Evolutionary conservation across 1,139 yeast genomes (phyloP).

Genomic region (Saccharomyces hybrid): DNA sequence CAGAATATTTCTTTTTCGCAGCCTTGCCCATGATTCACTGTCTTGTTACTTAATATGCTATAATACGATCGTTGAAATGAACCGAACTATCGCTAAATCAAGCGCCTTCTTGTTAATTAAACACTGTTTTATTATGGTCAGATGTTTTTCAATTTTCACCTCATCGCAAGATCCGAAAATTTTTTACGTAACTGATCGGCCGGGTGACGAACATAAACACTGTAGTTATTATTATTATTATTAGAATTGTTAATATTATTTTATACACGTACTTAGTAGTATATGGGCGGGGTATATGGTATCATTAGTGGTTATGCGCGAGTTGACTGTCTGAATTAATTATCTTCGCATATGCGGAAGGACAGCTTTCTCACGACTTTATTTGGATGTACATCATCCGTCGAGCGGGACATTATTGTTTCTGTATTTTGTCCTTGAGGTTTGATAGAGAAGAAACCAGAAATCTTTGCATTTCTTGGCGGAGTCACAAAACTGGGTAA

Average conservation of each 20-base stretch:
- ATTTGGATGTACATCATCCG: slow-evolving; percentile 19
- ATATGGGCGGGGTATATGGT: not conserved
- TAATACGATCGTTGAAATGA: not conserved
- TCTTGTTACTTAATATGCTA: not conserved
- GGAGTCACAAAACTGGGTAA: slow-evolving; percentile 21
- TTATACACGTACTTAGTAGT: slow-evolving; percentile 1
- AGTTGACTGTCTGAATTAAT: not conserved
- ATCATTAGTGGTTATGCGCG: not conserved
- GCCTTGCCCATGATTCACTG: slow-evolving; percentile 28
- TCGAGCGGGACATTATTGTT: slow-evolving; percentile 10
- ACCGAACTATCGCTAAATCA: not conserved
- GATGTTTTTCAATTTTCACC: not conserved
- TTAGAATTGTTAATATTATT: too few relatives aligned
- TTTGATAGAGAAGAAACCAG: slow-evolving; percentile 11
- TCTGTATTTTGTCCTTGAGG: not conserved
- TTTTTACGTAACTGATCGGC: not conserved
- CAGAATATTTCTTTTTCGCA: slow-evolving; percentile 32
- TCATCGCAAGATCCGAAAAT: not conserved
- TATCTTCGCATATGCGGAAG: slow-evolving; percentile 13
- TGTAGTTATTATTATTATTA: not conserved
- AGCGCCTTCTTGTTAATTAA: not conserved
- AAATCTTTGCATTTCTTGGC: slow-evolving; percentile 16
- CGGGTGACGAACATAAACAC: not conserved
- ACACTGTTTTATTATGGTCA: not conserved
- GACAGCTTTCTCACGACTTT: slow-evolving; percentile 17